Percentiles rank a stretch among this genome's conserved stretches.
phyloP scores from a whole-genome alignment of 2,329 filamentous ascomycete genomes.

The Ophiostoma ulmi region DNA sequence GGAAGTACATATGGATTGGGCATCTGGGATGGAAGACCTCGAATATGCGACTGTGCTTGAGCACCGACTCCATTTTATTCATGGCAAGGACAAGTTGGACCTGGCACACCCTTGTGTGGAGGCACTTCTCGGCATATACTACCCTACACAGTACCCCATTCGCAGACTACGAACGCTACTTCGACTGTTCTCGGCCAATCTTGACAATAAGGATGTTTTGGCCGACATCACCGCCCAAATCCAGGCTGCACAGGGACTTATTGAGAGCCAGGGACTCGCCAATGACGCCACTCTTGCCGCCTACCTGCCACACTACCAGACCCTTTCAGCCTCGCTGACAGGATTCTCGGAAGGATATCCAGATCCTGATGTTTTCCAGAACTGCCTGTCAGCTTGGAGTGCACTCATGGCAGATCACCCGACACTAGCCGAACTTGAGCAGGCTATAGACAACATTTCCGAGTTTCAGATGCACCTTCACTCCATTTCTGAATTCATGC shows the following conservation, averaged over 20 bases:
- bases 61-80: constrained; percentile 51
- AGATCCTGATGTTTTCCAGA: constrained; percentile 33
- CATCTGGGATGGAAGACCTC: constrained; percentile 45
- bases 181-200: constrained; percentile 43
- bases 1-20: constrained; percentile 53
- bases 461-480: constrained; percentile 47
- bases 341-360: constrained; percentile 40
- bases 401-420: constrained; percentile 38
- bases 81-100: constrained; percentile 32
- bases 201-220: constrained; percentile 43
- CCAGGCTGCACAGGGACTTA: constrained; percentile 36
- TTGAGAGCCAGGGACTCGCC: constrained; percentile 37
- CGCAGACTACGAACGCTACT: constrained; percentile 50
- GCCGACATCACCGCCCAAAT: constrained; percentile 39
- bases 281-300: constrained; percentile 43
- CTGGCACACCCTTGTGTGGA: constrained; percentile 45
- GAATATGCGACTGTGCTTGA: constrained; percentile 57
- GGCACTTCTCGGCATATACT: constrained; percentile 47
- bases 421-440: constrained; percentile 40
- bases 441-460: constrained; percentile 46
- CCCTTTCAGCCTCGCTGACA: constrained; percentile 42
- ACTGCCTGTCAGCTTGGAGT: constrained; percentile 44
- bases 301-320: constrained; percentile 47
- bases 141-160: constrained; percentile 47
- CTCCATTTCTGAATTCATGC: constrained; percentile 48